phyloP scores from a whole-genome alignment of 2,329 filamentous ascomycete genomes.

The Penicillium sp. region DNA sequence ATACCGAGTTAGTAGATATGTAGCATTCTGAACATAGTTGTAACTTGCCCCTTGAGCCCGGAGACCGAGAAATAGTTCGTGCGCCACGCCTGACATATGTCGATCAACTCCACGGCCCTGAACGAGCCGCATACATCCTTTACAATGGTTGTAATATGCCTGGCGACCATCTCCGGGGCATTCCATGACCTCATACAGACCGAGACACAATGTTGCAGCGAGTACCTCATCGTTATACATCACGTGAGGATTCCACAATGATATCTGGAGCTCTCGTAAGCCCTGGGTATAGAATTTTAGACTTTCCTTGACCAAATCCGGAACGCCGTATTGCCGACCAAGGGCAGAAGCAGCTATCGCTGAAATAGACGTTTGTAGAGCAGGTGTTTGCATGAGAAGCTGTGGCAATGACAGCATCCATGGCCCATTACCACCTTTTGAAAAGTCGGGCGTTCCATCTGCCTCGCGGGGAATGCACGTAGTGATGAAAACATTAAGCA shows the following conservation, averaged over 20 bases:
- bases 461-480: slow-evolving; percentile 17
- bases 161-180: slow-evolving; percentile 28
- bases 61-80: slow-evolving; percentile 31
- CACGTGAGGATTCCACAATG: slow-evolving; percentile 27
- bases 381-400: slow-evolving; percentile 21
- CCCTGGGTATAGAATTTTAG: slow-evolving; percentile 31
- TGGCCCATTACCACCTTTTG: slow-evolving; percentile 7
- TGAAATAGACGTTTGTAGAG: slow-evolving; percentile 26
- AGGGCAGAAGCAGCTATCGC: slow-evolving; percentile 26
- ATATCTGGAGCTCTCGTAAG: slow-evolving; percentile 33
- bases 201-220: slow-evolving; percentile 33
- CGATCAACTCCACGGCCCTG: slow-evolving; percentile 29
- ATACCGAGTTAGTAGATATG: background rate
- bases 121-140: slow-evolving; percentile 30
- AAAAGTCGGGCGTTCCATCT: background rate
- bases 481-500: slow-evolving; percentile 25
- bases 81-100: slow-evolving; percentile 28
- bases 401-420: slow-evolving; percentile 28
- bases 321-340: slow-evolving; percentile 21
- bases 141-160: slow-evolving; percentile 30
- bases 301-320: slow-evolving; percentile 22
- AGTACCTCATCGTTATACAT: slow-evolving; percentile 34
- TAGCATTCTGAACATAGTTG: background rate
- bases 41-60: slow-evolving; percentile 22
- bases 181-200: slow-evolving; percentile 34